These are phyloP conservation scores for Chaetomiaceae sp. DNA, from an alignment of 2,329 filamentous ascomycete species.

Conservation along the genomic window DNA sequence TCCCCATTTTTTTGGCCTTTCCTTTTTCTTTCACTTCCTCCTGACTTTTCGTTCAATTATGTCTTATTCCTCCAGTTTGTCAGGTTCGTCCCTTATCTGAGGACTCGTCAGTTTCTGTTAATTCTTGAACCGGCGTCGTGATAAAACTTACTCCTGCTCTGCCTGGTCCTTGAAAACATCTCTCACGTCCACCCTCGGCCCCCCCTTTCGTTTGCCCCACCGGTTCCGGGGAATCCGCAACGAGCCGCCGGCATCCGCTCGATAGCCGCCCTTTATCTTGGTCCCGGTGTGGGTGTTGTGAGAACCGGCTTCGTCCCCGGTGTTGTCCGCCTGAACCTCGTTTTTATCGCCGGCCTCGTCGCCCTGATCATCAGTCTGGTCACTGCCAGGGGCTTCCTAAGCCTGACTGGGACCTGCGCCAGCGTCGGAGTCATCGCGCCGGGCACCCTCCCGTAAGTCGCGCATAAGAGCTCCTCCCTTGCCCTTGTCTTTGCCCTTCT, in stretches of 20 bases:
- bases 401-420: neutral
- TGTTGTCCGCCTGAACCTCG: neutral
- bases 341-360: no score
- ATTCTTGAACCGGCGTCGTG: no score
- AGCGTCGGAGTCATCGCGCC: no score
- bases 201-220: neutral
- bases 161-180: neutral
- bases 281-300: no score
- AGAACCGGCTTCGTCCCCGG: neutral
- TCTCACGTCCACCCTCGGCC: neutral
- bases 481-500: neutral
- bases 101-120: no score
- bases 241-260: constrained; percentile 33
- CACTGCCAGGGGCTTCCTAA: neutral
- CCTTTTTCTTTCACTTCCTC: no score
- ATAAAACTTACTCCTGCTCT: neutral
- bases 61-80: neutral
- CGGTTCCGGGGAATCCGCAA: constrained; percentile 26
- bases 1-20: neutral
- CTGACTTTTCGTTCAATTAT: no score
- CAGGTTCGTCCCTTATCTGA: no score
- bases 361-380: no score
- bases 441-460: no score
- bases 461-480: neutral
- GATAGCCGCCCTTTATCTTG: constrained; percentile 19